phyloP scores from a whole-genome alignment of 139 green algal species.

The Tetradesmus lagerheimii region DNA sequence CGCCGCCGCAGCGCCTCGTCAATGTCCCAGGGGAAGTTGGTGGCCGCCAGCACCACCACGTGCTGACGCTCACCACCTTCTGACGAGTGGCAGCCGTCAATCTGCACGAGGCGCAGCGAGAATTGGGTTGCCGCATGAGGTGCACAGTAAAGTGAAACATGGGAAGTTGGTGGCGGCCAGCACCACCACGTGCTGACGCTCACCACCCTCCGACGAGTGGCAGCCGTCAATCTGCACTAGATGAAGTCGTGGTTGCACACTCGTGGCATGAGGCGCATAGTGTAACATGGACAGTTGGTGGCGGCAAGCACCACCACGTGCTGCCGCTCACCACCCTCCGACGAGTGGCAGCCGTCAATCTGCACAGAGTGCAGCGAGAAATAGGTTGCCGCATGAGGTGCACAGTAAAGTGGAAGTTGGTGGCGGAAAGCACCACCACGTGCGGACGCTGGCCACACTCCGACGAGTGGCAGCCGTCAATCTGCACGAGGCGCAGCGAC shows the following conservation, averaged over 20 bases:
- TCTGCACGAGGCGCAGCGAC: slow-evolving; percentile 36
- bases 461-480: slow-evolving; percentile 62
- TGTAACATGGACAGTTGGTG: slow-evolving; percentile 98
- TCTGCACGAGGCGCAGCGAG: slow-evolving; percentile 37
- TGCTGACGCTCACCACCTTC: slow-evolving; percentile 59
- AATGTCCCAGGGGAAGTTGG: slow-evolving; percentile 98
- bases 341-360: slow-evolving; percentile 64
- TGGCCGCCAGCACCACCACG: slow-evolving; percentile 97
- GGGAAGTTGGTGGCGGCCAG: slow-evolving; percentile 97
- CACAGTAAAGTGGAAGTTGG: slow-evolving; percentile 98
- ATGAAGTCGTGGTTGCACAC: too few species aligned
- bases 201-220: slow-evolving; percentile 48
- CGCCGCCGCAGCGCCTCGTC: slow-evolving; percentile 92
- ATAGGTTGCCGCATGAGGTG: too few species aligned
- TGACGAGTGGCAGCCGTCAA: slow-evolving; percentile 62
- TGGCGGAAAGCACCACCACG: slow-evolving; percentile 97
- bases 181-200: slow-evolving; percentile 89
- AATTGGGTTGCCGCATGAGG: background rate
- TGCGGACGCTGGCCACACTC: slow-evolving; percentile 59
- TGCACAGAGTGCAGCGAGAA: too few species aligned
- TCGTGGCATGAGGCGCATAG: too few species aligned
- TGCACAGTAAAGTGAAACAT: too few species aligned
- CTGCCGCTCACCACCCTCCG: slow-evolving; percentile 51
- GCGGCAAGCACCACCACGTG: slow-evolving; percentile 96
- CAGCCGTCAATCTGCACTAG: slow-evolving; percentile 63